Percentiles rank a stretch among this genome's conserved stretches.
Conservation (phyloP, 2,329 filamentous ascomycete genomes). For the Emmonsiellopsis sp. region DNA sequence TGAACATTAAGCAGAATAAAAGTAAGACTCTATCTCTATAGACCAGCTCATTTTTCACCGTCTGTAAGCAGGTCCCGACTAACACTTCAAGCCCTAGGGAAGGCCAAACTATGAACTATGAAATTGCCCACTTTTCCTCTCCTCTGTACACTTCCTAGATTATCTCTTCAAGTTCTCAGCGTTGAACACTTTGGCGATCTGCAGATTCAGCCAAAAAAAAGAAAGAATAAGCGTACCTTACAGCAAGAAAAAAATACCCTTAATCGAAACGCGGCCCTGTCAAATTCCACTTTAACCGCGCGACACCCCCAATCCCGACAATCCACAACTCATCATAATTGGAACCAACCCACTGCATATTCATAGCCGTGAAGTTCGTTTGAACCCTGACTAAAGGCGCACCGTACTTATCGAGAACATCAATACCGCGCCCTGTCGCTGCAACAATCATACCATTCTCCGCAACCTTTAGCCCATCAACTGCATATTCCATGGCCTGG, state of each 20-base stretch:
- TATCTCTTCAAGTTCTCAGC: no score
- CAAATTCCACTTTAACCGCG: constrained; percentile 30
- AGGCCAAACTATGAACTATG: no score
- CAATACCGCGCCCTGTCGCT: constrained; percentile 31
- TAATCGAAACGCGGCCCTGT: constrained; percentile 17
- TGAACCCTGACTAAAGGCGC: constrained; percentile 31
- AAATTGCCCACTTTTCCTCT: no score
- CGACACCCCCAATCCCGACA: constrained; percentile 31
- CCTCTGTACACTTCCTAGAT: no score
- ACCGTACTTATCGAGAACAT: constrained; percentile 31
- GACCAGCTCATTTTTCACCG: no score
- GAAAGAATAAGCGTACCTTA: not conserved
- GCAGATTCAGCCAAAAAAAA: not conserved
- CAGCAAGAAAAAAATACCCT: not conserved
- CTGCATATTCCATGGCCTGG: constrained; percentile 29
- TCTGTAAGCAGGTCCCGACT: no score
- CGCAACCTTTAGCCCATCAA: constrained; percentile 36
- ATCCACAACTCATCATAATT: constrained; percentile 34
- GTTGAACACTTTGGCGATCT: not conserved
- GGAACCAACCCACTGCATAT: constrained; percentile 35
- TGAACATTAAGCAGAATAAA: no score
- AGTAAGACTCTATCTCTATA: no score
- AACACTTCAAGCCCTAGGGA: no score
- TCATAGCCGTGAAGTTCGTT: constrained; percentile 38
- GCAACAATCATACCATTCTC: constrained; percentile 34